Base-by-base conservation (phyloP, 768 basidiomycete species). In the Pleurotus citrinopileatus region DNA sequence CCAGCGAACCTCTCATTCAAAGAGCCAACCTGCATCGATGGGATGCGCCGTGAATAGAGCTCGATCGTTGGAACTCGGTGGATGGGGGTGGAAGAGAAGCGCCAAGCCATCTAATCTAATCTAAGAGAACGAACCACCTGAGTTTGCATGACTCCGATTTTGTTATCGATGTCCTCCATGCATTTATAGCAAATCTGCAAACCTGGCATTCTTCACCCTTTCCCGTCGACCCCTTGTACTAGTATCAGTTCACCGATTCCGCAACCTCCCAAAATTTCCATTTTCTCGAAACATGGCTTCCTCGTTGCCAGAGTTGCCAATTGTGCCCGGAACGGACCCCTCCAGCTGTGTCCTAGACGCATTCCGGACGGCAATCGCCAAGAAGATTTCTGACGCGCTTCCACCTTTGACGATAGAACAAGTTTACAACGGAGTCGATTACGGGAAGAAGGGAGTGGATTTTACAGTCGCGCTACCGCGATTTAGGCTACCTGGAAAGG, bases 371-470 rank as follows among this genome's bases (percentile, higher is more conserved):
- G 81, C 91, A 34, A 89, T 93, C 60, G 91, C 94, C 3, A 77
- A 85, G 62, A 77, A 80, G 56, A 64, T 92, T 25, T 80, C 84
- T 6, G 83, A 87, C 47, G 79, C 82, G 0, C 70, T 92, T 5
- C 83, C 84, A 25, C 69, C 70, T 2, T 70, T 96, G 48, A 77
- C 86, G 0, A 56, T 92, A 23, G 89, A 90, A 36, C 83, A 91
- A 62, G 92, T 86, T 0, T 97, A 91, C 69, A 67, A 79, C 20
- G 94, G 91, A 19, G 87, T 97, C 0, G 89, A 94, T 66, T 90
- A 87, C 58, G 92, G 91, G 29, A 93, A 95, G 72, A 95, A 95
- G 70, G 92, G 90, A n/a, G 86, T 80, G 40, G 96, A 98, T 71
- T 94, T 97, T 61, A 89, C 89, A 0, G 82, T 98, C 17, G 94